phyloP scores from a whole-genome alignment of 78 protist genomes.

The Guillardia theta region DNA sequence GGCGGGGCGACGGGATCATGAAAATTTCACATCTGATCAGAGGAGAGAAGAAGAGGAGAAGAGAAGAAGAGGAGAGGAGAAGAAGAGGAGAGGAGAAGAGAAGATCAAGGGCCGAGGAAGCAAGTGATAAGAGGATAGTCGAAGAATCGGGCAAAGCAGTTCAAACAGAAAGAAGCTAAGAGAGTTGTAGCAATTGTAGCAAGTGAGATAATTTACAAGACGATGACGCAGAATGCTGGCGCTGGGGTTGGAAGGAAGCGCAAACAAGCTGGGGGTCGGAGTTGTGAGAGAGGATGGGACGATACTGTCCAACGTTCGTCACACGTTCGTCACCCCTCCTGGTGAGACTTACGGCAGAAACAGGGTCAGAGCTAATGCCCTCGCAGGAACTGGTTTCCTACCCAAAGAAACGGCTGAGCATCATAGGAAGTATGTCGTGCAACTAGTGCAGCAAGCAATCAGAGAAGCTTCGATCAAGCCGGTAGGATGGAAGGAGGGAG shows the following conservation, averaged over 20 bases:
- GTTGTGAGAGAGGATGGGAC: slow-evolving; percentile 89
- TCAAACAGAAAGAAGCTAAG: too few relatives aligned
- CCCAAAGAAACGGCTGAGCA: slow-evolving; percentile 88
- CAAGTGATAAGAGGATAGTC: not conserved
- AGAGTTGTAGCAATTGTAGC: not conserved
- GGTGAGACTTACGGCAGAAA: slow-evolving; percentile 62
- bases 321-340: slow-evolving; percentile 95
- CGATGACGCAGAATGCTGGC: slow-evolving; percentile 42
- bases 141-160: too few relatives aligned
- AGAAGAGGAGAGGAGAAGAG: too few relatives aligned
- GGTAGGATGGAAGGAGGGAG: too few relatives aligned
- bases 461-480: not conserved
- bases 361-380: too few relatives aligned
- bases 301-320: slow-evolving; percentile 89
- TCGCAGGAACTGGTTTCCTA: slow-evolving; percentile 81
- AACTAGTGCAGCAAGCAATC: not conserved
- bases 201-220: not conserved
- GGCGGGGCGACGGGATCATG: too few relatives aligned
- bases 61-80: too few relatives aligned
- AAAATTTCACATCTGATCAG: too few relatives aligned
- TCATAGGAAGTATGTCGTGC: not conserved
- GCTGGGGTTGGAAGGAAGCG: slow-evolving; percentile 97
- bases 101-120: not conserved
- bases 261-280: slow-evolving; percentile 98
- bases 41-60: too few relatives aligned